Evolutionary conservation across 441 rosid species (phyloP).

Genomic region (Sinapis alba): DNA sequence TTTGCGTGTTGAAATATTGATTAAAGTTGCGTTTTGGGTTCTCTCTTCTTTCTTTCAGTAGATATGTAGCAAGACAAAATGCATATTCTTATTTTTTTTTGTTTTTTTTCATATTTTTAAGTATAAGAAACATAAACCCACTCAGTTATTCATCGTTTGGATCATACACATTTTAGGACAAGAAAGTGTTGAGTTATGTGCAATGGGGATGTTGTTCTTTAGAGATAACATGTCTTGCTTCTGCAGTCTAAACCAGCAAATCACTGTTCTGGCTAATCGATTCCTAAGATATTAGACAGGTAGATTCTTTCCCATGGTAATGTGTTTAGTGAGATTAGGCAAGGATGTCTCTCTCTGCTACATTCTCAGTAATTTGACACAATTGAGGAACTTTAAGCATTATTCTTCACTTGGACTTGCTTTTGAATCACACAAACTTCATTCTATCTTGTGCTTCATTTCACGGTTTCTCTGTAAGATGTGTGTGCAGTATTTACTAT

Average conservation of each 20-base stretch:
- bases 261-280: no score
- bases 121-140: no score
- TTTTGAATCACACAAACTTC: constrained; percentile 10
- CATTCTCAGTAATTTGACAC: not conserved
- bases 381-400: not conserved
- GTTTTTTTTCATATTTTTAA: no score
- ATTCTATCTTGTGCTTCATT: not conserved
- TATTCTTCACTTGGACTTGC: not conserved
- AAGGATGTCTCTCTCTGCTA: constrained; percentile 2
- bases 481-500: not conserved
- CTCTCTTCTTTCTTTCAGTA: not conserved
- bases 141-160: not conserved
- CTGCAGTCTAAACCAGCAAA: not conserved
- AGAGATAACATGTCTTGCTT: not conserved
- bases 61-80: not conserved
- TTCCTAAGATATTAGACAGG: not conserved
- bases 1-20: constrained; percentile 24
- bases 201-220: not conserved
- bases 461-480: not conserved
- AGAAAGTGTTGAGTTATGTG: not conserved
- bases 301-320: not conserved
- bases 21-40: constrained; percentile 1
- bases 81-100: no score
- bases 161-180: constrained; percentile 7
- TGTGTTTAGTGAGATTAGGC: constrained; percentile 10